A percentile compares a stretch with the other conserved stretches of the same genome.
Conservation (phyloP, 2,329 filamentous ascomycete genomes). For the Huntiella moniliformis region DNA sequence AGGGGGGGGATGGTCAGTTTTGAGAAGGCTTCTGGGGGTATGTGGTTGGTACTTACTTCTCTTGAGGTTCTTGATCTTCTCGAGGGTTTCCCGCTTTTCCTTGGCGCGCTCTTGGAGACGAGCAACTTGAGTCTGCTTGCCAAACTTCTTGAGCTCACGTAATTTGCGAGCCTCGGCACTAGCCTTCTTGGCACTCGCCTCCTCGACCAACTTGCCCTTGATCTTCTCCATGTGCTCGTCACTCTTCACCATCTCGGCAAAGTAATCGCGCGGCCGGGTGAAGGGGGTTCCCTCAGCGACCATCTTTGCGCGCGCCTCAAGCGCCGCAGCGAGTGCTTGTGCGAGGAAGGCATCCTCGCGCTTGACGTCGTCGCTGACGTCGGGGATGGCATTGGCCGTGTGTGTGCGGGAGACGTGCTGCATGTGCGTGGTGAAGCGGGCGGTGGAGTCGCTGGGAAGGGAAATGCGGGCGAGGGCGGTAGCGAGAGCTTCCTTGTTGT, state of each 20-base stretch:
- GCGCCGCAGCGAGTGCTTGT: constrained; percentile 65
- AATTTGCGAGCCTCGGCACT: constrained; percentile 77
- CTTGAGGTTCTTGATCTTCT: constrained; percentile 91
- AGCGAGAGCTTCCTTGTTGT: constrained; percentile 78
- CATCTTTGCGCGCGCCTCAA: constrained; percentile 52
- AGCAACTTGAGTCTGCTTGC: constrained; percentile 91
- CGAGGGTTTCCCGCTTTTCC: constrained; percentile 78
- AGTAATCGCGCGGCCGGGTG: constrained; percentile 81
- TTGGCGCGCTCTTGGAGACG: constrained; percentile 89
- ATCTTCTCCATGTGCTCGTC: constrained; percentile 98
- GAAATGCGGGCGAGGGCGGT: constrained; percentile 60
- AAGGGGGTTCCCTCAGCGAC: constrained; percentile 73
- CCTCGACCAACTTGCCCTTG: constrained; percentile 80
- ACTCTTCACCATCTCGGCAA: constrained; percentile 97
- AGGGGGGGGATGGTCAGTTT: constrained; percentile 15
- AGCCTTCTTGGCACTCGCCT: constrained; percentile 82
- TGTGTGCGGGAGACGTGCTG: constrained; percentile 48
- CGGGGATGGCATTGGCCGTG: constrained; percentile 48
- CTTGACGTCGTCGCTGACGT: constrained; percentile 78
- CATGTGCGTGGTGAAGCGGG: constrained; percentile 72
- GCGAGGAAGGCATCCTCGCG: constrained; percentile 88
- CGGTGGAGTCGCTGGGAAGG: constrained; percentile 44
- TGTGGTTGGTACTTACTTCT: constrained; percentile 49
- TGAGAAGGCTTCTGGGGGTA: constrained; percentile 7
- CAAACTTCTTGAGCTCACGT: constrained; percentile 95